Evolutionary conservation across 2,329 filamentous ascomycete genomes (phyloP).

Genomic region (Zelopaecilomyces penicillatus): DNA sequence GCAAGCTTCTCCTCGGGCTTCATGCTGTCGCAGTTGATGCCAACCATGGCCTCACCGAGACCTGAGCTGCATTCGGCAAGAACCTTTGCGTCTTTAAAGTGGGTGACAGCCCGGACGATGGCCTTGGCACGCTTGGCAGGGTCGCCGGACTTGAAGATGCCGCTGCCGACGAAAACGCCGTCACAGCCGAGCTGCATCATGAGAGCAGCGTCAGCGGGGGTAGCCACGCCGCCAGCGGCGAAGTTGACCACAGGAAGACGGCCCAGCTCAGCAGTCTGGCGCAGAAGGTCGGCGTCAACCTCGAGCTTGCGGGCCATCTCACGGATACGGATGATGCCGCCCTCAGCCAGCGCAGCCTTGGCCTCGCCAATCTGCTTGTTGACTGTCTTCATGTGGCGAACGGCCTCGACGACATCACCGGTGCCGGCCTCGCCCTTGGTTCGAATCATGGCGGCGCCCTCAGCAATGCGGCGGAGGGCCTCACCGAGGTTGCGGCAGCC

Average conservation of each 20-base stretch:
- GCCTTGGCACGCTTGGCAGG: conserved; percentile 84
- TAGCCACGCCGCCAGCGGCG: conserved; percentile 97
- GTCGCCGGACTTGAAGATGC: conserved; percentile 96
- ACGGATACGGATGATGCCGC: conserved; percentile 47
- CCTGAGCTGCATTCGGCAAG: conserved; percentile 81
- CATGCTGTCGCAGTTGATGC: conserved; percentile 79
- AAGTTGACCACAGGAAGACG: conserved; percentile 95
- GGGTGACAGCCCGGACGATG: conserved; percentile 88
- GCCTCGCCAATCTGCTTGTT: conserved; percentile 74
- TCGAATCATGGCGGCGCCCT: conserved; percentile 97
- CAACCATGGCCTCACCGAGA: conserved; percentile 96
- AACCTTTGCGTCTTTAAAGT: conserved; percentile 78
- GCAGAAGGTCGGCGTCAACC: conserved; percentile 68
- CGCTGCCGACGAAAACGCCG: conserved; percentile 92
- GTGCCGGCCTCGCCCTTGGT: conserved; percentile 98
- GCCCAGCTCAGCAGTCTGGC: conserved; percentile 78
- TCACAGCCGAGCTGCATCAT: conserved; percentile 99
- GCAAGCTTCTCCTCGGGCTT: conserved; percentile 73
- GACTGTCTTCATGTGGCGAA: conserved; percentile 90
- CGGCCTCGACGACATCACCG: conserved; percentile 92
- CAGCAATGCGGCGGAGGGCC: conserved; percentile 79
- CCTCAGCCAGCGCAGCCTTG: conserved; percentile 58
- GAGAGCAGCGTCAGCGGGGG: conserved; percentile 88
- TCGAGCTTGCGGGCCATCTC: conserved; percentile 75
- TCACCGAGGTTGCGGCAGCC: conserved; percentile 92